phyloP scores from a whole-genome alignment of 352 stramenopile species.

The Pythium plurisporium region DNA sequence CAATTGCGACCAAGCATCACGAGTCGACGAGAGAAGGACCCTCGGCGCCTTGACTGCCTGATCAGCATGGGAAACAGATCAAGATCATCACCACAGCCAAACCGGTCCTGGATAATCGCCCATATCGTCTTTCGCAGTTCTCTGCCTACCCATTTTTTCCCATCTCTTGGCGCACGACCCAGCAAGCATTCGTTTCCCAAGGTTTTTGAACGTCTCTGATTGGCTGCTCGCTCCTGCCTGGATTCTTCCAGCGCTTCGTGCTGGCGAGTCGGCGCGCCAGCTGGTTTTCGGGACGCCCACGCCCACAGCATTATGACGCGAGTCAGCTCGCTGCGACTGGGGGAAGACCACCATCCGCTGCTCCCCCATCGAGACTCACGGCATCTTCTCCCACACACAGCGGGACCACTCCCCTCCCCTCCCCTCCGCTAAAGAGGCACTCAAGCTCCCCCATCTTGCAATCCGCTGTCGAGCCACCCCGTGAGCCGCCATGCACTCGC shows the following conservation, averaged over 20 bases:
- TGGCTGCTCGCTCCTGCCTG: background rate
- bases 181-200: background rate
- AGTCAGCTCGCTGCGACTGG: too few species aligned
- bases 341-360: background rate
- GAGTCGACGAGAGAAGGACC: too few species aligned
- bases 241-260: constrained; percentile 1
- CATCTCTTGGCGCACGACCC: background rate
- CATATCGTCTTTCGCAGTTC: background rate
- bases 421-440: background rate
- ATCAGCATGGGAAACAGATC: too few species aligned
- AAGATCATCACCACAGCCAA: too few species aligned
- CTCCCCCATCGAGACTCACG: background rate
- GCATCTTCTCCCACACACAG: too few species aligned
- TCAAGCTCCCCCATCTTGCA: background rate
- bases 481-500: constrained; percentile 7
- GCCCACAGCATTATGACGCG: background rate
- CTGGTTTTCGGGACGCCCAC: constrained; percentile 10
- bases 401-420: background rate
- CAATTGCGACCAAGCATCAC: too few species aligned
- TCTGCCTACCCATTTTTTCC: background rate
- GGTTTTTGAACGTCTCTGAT: background rate
- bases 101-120: background rate
- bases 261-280: constrained; percentile 21
- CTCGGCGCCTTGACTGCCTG: too few species aligned
- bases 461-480: too few species aligned